Evolutionary conservation across 129 eudicot species (phyloP).

Genomic region (Tagetes erecta): DNA sequence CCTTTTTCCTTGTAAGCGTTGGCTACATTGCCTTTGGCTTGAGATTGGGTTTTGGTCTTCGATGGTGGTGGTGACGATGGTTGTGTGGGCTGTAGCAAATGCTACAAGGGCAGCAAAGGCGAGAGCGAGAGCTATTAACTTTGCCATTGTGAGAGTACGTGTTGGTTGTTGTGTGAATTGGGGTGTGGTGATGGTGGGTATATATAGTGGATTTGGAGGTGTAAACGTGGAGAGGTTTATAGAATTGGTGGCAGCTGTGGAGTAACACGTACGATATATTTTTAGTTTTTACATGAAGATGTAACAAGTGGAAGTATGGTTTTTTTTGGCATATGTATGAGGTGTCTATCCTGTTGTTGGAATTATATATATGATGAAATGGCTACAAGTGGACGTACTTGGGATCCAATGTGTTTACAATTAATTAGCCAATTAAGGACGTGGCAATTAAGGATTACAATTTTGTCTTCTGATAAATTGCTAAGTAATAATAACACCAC

Average conservation of each 20-base stretch:
- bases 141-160: conserved; percentile 20
- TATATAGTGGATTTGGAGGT: conserved; percentile 11
- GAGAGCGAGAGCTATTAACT: conserved; percentile 2
- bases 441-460: too few relatives aligned
- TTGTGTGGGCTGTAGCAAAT: conserved; percentile 22
- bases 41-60: conserved; percentile 22
- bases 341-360: not conserved
- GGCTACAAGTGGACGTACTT: not conserved
- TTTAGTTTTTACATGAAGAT: conserved; percentile 1
- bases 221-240: conserved; percentile 17
- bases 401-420: too few relatives aligned
- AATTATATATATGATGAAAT: not conserved
- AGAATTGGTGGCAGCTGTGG: not conserved
- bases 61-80: conserved; percentile 28
- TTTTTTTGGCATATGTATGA: conserved; percentile 1
- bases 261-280: conserved; percentile 20
- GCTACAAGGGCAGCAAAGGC: conserved; percentile 30
- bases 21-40: not conserved
- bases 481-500: too few relatives aligned
- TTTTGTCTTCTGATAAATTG: too few relatives aligned
- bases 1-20: conserved; percentile 13
- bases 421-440: too few relatives aligned
- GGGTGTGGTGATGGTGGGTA: conserved; percentile 10
- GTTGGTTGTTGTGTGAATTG: conserved; percentile 11
- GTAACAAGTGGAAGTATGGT: not conserved